Conservation (phyloP, 1,139 yeast species). For the Suhomyces kunorum region DNA sequence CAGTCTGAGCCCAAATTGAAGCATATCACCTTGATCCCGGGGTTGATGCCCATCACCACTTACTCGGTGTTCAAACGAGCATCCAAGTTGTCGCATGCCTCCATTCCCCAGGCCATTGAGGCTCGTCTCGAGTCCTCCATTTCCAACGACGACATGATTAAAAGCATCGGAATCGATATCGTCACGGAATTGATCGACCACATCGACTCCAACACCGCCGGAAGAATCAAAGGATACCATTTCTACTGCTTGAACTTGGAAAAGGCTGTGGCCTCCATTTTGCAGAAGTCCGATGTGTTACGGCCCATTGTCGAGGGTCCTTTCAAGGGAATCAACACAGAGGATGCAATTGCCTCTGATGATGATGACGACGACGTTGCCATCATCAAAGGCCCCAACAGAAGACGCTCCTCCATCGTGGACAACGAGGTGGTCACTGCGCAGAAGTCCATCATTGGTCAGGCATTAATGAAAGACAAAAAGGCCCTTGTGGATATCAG, state of each 20-base stretch:
- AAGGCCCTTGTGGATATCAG: conserved; percentile 72
- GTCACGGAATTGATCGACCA: conserved; percentile 62
- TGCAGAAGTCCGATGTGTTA: conserved; percentile 58
- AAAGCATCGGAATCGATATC: conserved; percentile 77
- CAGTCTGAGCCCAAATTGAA: conserved; percentile 36
- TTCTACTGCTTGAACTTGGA: conserved; percentile 89
- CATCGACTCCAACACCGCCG: conserved; percentile 53
- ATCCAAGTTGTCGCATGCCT: conserved; percentile 85
- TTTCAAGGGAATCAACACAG: conserved; percentile 20
- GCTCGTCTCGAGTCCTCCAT: conserved; percentile 55
- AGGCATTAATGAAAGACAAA: conserved; percentile 36
- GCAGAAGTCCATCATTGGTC: conserved; percentile 26
- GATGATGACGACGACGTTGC: conserved; percentile 16
- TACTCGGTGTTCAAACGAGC: conserved; percentile 85
- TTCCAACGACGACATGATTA: conserved; percentile 82
- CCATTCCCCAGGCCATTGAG: conserved; percentile 58
- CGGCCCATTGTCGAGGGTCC: conserved; percentile 28
- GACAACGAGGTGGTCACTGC: conserved; percentile 48
- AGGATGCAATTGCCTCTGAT: conserved; percentile 38
- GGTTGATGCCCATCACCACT: conserved; percentile 95
- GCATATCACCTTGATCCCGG: conserved; percentile 73
- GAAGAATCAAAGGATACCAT: conserved; percentile 75
- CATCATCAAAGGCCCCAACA: conserved; percentile 18
- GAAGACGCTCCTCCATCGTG: conserved; percentile 46
- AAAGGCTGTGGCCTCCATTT: conserved; percentile 83